Evolutionary conservation across 495 filamentous ascomycete species (phyloP), one percentile per base, ranked within the genome.

Genomic region (Aspergillus egyptiacus): DNA sequence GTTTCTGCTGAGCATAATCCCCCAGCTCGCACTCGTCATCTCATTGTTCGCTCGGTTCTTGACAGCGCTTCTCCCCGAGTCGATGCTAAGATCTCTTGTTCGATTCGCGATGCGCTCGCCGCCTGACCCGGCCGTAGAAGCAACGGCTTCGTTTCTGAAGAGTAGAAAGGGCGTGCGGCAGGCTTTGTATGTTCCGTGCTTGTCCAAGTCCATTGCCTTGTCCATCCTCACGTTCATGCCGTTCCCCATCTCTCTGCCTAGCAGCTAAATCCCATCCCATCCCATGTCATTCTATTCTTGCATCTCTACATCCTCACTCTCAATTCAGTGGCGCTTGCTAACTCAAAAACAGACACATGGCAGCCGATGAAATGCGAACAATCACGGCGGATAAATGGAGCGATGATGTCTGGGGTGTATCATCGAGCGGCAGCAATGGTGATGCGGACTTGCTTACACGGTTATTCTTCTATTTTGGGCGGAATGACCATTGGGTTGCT

Each of bases 401-500:
- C 25, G 72, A 84, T 42, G 85, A 90, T 57, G 65, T 96, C 28
- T 96, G 91, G 91, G 87, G 86, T 22, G 59, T 65, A 20, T 58
- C 58, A 2, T 64, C 69, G 70, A 73, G 24, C 4, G 24, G n/a
- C n/a, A n/a, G n/a, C n/a, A n/a, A n/a, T n/a, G n/a, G n/a, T n/a
- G n/a, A n/a, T 5, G 14, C n/a, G 7, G 11, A 28, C n/a, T 30
- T 17, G 11, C 50, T 75, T 0, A 70, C 78, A 3, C 80, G 78
- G 43, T 69, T 95, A 42, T 79, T 83, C 35, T 89, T 95, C 63
- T 89, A 87, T 50, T 96, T 91, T 67, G 89, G 80, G 2, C 59
- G 79, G 28, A 63, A 74, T 54, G 91, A 96, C 56, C 76, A 85
- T 57, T 96, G 91, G 91, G 87, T 96, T 19, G 85, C 85, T 1